These are phyloP conservation scores for Eragrostis tef DNA, from an alignment of 202 grass and related monocot genomes.

Conservation along the genomic window DNA sequence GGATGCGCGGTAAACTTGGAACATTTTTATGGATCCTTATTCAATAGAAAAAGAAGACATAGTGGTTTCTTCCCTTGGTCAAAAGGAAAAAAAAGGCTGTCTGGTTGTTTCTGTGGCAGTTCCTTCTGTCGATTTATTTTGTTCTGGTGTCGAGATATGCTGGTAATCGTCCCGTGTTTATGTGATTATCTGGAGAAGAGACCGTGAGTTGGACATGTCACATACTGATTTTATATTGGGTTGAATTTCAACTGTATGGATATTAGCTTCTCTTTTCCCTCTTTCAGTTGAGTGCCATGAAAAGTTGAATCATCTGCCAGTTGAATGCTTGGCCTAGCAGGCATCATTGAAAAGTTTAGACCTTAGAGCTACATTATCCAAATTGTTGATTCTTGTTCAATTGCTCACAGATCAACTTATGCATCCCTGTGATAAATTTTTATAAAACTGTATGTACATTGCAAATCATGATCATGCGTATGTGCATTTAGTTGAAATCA, in stretches of 20 bases:
- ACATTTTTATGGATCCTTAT: too few species aligned
- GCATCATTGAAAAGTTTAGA: neutral
- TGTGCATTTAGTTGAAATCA: neutral
- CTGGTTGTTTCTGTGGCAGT: neutral
- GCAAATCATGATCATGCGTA: neutral
- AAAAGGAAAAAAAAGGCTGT: too few species aligned
- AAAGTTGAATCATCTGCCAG: neutral
- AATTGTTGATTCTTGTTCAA: neutral
- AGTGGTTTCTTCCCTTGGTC: too few species aligned
- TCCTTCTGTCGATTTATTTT: neutral
- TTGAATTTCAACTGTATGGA: too few species aligned
- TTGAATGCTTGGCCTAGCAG: neutral
- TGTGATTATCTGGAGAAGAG: neutral
- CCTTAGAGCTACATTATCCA: neutral
- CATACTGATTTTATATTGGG: neutral
- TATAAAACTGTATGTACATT: neutral
- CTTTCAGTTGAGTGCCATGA: too few species aligned
- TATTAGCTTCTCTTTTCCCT: neutral
- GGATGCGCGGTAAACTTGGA: too few species aligned
- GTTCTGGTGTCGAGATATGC: neutral
- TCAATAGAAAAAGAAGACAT: too few species aligned
- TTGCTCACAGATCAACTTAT: neutral
- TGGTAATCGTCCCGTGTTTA: neutral
- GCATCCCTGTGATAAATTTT: neutral
- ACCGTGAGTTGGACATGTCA: neutral